Evolutionary conservation across 495 filamentous ascomycete genomes (phyloP).

Genomic region (Rusavskia elegans): DNA sequence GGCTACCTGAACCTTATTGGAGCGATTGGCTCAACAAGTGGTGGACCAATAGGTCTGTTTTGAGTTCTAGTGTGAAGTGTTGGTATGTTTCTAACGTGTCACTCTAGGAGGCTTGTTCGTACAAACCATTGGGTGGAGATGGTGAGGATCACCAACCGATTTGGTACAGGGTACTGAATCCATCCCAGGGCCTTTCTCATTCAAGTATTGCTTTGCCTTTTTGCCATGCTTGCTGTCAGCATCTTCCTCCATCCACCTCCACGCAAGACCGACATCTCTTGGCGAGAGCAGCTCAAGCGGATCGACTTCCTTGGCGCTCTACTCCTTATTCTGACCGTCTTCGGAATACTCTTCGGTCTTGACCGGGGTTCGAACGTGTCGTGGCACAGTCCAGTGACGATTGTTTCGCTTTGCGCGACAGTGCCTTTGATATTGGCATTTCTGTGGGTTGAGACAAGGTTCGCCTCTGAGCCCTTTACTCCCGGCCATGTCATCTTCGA

Average conservation of each 20-base stretch:
- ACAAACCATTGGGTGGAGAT: constrained; percentile 9
- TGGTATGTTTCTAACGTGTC: neutral
- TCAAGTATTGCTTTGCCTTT: constrained; percentile 5
- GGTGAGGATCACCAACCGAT: neutral
- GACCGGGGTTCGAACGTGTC: constrained; percentile 7
- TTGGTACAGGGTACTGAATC: neutral
- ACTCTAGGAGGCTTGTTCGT: constrained; percentile 3
- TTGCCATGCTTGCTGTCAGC: neutral
- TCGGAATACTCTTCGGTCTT: constrained; percentile 3
- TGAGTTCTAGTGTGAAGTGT: too few relatives aligned
- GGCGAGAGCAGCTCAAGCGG: constrained; percentile 5
- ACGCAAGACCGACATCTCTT: constrained; percentile 6
- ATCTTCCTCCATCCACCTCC: constrained; percentile 2
- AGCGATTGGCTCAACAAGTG: constrained; percentile 3
- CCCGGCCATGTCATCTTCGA: constrained; percentile 9
- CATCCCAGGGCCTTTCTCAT: constrained; percentile 3
- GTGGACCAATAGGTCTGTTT: constrained; percentile 4
- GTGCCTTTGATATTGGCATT: constrained; percentile 1
- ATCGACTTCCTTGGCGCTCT: constrained; percentile 8
- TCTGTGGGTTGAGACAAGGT: constrained; percentile 1
- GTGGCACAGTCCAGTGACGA: constrained; percentile 1
- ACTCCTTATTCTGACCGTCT: neutral
- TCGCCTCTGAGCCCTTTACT: constrained; percentile 7
- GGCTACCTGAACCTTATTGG: constrained; percentile 8
- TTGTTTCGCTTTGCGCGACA: constrained; percentile 1